A percentile compares a stretch with the other conserved stretches of the same genome.
phyloP scores from a whole-genome alignment of 2,329 filamentous ascomycete genomes.

The Colletotrichum lentis region DNA sequence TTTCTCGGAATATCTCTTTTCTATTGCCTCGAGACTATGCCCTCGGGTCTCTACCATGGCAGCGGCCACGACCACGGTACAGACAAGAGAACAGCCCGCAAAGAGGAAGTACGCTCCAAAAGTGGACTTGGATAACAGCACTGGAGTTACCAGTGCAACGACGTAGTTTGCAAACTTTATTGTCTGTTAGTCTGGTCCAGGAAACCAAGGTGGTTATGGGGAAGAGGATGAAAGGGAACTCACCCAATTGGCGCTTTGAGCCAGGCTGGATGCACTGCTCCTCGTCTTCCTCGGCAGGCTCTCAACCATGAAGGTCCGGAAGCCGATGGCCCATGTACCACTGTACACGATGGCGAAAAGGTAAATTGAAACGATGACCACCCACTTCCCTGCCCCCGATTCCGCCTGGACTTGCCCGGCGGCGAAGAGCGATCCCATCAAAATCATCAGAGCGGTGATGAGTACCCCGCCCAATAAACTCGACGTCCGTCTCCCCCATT shows the following conservation, averaged over 20 bases:
- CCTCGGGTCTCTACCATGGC: slow-evolving; percentile 56
- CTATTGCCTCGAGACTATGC: slow-evolving; percentile 53
- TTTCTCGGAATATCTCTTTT: slow-evolving; percentile 37
- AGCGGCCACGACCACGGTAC: slow-evolving; percentile 48
- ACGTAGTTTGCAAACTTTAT: slow-evolving; percentile 54
- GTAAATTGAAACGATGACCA: slow-evolving; percentile 61
- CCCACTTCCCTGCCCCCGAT: slow-evolving; percentile 54
- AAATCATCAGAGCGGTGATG: slow-evolving; percentile 60
- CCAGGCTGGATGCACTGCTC: slow-evolving; percentile 62
- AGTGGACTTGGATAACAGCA: slow-evolving; percentile 49
- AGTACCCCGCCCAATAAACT: slow-evolving; percentile 61
- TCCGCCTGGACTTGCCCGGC: slow-evolving; percentile 49
- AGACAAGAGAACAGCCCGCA: slow-evolving; percentile 50
- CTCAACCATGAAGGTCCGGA: slow-evolving; percentile 62
- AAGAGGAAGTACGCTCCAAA: slow-evolving; percentile 59
- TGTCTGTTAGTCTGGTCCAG: background rate
- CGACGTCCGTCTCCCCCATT: slow-evolving; percentile 63
- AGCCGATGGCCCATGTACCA: slow-evolving; percentile 61
- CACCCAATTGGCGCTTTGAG: slow-evolving; percentile 62
- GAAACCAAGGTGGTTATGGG: background rate
- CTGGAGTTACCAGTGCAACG: slow-evolving; percentile 55
- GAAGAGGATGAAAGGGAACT: slow-evolving; percentile 22
- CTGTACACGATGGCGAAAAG: slow-evolving; percentile 57
- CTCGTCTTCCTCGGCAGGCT: slow-evolving; percentile 64
- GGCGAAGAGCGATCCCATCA: slow-evolving; percentile 63